Conservation (phyloP, 352 stramenopile species). For the Phytopythium boreale region DNA sequence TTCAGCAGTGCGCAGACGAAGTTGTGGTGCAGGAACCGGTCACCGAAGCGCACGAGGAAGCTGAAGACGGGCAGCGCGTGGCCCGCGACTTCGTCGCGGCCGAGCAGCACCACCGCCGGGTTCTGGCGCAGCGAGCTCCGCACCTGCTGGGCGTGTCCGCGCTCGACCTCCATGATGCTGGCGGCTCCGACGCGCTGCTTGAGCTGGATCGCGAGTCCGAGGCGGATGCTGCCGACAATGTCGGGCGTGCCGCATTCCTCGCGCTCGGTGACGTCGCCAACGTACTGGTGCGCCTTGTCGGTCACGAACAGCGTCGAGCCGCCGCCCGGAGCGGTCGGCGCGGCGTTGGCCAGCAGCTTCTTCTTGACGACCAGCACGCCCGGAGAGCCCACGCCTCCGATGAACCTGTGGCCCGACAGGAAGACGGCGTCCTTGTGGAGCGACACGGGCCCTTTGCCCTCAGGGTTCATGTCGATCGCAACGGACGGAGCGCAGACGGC, state of each 20-base stretch:
- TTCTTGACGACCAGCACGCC: slow-evolving; percentile 96
- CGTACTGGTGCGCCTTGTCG: slow-evolving; percentile 50
- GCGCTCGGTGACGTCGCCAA: slow-evolving; percentile 70
- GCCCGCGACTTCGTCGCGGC: slow-evolving; percentile 37
- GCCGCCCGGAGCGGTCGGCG: slow-evolving; percentile 49
- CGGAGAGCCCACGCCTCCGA: slow-evolving; percentile 91
- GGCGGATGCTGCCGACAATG: slow-evolving; percentile 90
- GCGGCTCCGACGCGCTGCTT: slow-evolving; percentile 63
- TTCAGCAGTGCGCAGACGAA: slow-evolving; percentile 97
- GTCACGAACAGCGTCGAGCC: slow-evolving; percentile 67
- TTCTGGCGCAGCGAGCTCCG: slow-evolving; percentile 39
- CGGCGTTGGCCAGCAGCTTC: slow-evolving; percentile 48
- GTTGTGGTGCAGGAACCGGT: slow-evolving; percentile 96
- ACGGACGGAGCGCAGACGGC: slow-evolving; percentile 93
- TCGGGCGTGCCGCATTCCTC: slow-evolving; percentile 97
- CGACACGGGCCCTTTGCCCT: slow-evolving; percentile 5
- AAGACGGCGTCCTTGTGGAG: slow-evolving; percentile 93
- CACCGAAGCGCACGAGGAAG: slow-evolving; percentile 88
- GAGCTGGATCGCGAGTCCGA: slow-evolving; percentile 90
- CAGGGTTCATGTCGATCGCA: slow-evolving; percentile 95
- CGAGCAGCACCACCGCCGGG: slow-evolving; percentile 86
- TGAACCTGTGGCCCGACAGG: slow-evolving; percentile 96
- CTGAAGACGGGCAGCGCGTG: slow-evolving; percentile 91
- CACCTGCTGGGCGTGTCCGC: slow-evolving; percentile 28
- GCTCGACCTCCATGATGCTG: slow-evolving; percentile 54